phyloP scores from a whole-genome alignment of 2,329 filamentous ascomycete species.

The Trichothecium sympodiale region DNA sequence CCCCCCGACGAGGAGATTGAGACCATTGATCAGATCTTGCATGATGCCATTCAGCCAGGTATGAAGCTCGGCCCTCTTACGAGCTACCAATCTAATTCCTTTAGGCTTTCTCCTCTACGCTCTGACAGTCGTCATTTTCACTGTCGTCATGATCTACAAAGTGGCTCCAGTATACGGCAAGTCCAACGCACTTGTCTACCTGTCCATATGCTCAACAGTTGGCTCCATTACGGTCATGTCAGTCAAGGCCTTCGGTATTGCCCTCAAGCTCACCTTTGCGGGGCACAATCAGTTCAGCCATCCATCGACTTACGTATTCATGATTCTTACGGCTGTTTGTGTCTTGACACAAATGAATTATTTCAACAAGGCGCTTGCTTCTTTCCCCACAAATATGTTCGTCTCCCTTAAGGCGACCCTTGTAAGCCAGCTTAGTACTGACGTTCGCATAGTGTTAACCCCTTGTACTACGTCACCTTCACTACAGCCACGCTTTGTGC shows the following conservation, averaged over 20 bases:
- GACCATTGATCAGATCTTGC: conserved; percentile 82
- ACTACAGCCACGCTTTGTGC: conserved; percentile 89
- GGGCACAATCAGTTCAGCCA: conserved; percentile 94
- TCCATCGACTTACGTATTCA: conserved; percentile 93
- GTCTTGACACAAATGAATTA: conserved; percentile 99
- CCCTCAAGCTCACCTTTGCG: conserved; percentile 83
- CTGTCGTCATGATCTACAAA: conserved; percentile 91
- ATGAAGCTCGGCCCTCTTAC: conserved; percentile 10
- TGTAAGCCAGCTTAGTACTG: conserved; percentile 6
- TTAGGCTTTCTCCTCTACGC: conserved; percentile 86
- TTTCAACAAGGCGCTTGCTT: conserved; percentile 95
- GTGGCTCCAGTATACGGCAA: conserved; percentile 83
- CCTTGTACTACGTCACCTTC: conserved; percentile 94
- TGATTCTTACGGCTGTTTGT: conserved; percentile 85
- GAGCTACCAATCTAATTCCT: conserved; percentile 9
- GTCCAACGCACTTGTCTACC: conserved; percentile 90
- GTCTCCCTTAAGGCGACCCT: too few species aligned
- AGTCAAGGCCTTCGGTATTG: conserved; percentile 96
- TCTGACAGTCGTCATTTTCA: conserved; percentile 67
- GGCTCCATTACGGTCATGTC: conserved; percentile 98
- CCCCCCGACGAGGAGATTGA: conserved; percentile 86
- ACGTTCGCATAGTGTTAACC: conserved; percentile 60
- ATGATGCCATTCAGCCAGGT: conserved; percentile 89
- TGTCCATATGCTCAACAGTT: conserved; percentile 95
- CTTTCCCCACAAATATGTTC: conserved; percentile 95